Conservation (phyloP, 352 stramenopile species). For the Globisporangium yorkense region DNA sequence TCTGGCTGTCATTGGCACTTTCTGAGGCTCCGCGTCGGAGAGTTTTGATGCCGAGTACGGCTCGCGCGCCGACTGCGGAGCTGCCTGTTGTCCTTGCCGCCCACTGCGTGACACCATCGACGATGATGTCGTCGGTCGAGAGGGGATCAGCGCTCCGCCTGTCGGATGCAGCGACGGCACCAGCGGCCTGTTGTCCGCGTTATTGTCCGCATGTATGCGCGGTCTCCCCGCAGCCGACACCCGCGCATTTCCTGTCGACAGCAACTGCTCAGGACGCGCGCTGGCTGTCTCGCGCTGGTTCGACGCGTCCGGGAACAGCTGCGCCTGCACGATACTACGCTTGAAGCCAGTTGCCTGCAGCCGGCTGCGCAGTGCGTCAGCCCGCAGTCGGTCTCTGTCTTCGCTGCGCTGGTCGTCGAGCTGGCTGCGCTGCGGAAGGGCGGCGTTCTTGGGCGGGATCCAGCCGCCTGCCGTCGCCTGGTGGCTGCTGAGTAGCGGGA, state of each 20-base stretch:
- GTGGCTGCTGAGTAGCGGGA: constrained; percentile 10
- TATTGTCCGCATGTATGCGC: neutral
- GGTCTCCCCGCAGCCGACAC: too few species aligned
- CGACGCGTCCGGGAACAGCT: constrained; percentile 27
- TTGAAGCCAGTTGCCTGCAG: constrained; percentile 58
- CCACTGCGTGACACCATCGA: constrained; percentile 9
- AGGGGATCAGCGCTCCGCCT: constrained; percentile 37
- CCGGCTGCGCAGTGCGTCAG: constrained; percentile 25
- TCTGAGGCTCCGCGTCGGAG: constrained; percentile 5
- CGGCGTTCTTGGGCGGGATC: neutral
- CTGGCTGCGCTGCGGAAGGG: neutral
- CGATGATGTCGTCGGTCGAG: constrained; percentile 35
- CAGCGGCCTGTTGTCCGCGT: constrained; percentile 21
- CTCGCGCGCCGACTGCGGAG: constrained; percentile 19
- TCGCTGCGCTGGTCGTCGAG: constrained; percentile 4
- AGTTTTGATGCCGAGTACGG: neutral
- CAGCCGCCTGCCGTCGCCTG: neutral
- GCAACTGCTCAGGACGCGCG: neutral
- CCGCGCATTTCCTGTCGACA: neutral
- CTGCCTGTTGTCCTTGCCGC: neutral
- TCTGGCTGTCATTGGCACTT: constrained; percentile 49
- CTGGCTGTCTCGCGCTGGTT: constrained; percentile 14
- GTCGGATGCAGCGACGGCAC: constrained; percentile 22
- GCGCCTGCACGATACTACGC: constrained; percentile 46
- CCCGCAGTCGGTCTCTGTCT: constrained; percentile 3